Evolutionary conservation across 176 grass and related monocot species (phyloP), one percentile per base, ranked within the genome.

Genomic region (Paspalum notatum): DNA sequence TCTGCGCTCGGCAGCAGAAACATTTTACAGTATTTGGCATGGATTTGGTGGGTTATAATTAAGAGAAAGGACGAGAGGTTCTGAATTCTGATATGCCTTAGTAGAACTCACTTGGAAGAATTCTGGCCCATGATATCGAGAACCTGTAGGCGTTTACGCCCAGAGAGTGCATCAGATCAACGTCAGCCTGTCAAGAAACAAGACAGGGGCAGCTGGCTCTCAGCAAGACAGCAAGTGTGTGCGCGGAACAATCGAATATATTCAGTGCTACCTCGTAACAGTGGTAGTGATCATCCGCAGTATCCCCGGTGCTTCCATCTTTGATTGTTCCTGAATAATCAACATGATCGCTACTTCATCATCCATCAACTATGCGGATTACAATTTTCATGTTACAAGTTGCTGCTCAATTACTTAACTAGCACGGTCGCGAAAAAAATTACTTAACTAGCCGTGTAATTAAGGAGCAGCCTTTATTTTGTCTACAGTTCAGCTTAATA

Each of bases 281-380:
- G 37, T 94, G 91, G 73, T 91, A 94, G 60, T 94, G 91, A 48
- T 94, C 91, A 62, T 88, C 91, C 2, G 91, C 85, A 12, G 84
- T 54, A 18, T 94, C 91, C n/a, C 82, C 91, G 44, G 62, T 88
- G 8, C 66, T 66, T 6, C 85, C 85, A 37, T 88, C 91, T 26
- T 7, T 37, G 16, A 94, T 77, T 22, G 24, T 26, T 27, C 57
- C 54, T 60, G 54, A 11, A n/a, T n/a, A n/a, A n/a, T n/a, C n/a
- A 40, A 21, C 20, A 68, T 39, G 5, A n/a, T 1, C 6, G 6
- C 3, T 24, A 4, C 11, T 12, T 18, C 51, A 18, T 8, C 51
- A 15, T 51, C 5, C 32, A 32, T 3, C 3, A 32, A 32, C 32
- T 32, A 32, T 32, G 32, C n/a, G n/a, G n/a, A n/a, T n/a, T n/a